Base-by-base conservation (phyloP, 306 rosid genomes). In the Gastrolobium bilobum region DNA sequence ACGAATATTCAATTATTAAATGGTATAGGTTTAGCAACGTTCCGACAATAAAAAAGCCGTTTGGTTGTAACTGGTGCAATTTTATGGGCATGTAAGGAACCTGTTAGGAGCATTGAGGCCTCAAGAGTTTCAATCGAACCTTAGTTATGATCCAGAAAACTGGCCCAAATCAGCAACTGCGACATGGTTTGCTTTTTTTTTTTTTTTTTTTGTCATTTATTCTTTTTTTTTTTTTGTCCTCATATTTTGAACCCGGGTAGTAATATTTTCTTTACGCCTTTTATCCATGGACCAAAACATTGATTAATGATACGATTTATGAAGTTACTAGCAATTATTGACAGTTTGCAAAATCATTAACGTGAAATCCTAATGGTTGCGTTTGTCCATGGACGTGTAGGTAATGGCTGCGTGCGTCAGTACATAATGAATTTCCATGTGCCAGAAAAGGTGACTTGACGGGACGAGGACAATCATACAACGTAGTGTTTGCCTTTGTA, bases 381-480 rank as follows among this genome's bases (percentile, higher is more conserved):
- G 46, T 40, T 68, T 29, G 6, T 70, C 0, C 40, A 26, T 82
- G 73, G 35, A 40, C 78, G 53, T 69, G 85, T 76, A 60, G 82
- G 78, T 60, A 33, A 51, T 51, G 46, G 85, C 59, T 51, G 50
- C 33, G 8, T 31, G 14, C 34, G 44, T 13, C 69, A 14, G 48
- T 3, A 11, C 7, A 34, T 60, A 51, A 61, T 37, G 29, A 14
- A 52, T 7, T 29, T 35, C 37, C 30, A 0, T 1, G 13, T 75
- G 39, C 60, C 2, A 29, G 50, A 46, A 11, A 10, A 53, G 58
- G 15, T 33, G 37, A 58, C 30, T n/a, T n/a, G 29, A 51, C 31
- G 20, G 26, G 26, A 7, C 60, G 7, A n/a, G 53, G 13, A 33
- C 26, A 35, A 68, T 65, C 31, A 11, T 14, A 63, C 33, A 4